These are phyloP conservation scores for Drosera spatulata DNA, from an alignment of 179 eudicot species.

Conservation along the genomic window DNA sequence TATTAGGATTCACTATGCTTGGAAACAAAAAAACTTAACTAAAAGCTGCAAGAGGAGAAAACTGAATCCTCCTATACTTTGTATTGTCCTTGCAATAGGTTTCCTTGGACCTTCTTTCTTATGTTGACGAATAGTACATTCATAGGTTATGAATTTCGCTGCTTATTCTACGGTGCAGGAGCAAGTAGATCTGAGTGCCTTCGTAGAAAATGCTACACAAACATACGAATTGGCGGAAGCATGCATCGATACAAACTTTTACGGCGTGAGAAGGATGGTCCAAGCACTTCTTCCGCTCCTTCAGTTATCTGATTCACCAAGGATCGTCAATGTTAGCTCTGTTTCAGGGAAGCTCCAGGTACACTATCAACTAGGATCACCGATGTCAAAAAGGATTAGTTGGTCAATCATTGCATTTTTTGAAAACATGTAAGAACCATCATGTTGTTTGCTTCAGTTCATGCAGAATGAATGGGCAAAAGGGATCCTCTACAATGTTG, in stretches of 20 bases:
- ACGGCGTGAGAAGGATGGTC: conserved; percentile 17
- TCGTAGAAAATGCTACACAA: background rate
- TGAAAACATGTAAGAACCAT: too few relatives aligned
- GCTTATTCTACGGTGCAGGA: background rate
- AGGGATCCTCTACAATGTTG: conserved; percentile 5
- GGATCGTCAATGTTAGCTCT: conserved; percentile 27
- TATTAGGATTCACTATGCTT: too few relatives aligned
- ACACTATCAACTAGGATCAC: background rate
- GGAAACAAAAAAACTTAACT: too few relatives aligned
- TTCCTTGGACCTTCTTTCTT: too few relatives aligned
- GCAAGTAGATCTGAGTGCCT: background rate
- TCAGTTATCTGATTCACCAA: conserved; percentile 19
- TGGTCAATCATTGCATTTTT: too few relatives aligned
- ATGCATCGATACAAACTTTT: conserved; percentile 22
- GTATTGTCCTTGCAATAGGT: too few relatives aligned
- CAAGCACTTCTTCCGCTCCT: conserved; percentile 25
- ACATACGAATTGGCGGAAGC: conserved; percentile 20
- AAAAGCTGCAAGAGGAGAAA: too few relatives aligned
- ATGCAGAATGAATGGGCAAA: conserved; percentile 9
- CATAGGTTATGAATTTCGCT: too few relatives aligned
- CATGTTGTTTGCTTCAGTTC: conserved; percentile 1
- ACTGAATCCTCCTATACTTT: too few relatives aligned
- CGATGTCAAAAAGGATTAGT: too few relatives aligned
- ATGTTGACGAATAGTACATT: too few relatives aligned
- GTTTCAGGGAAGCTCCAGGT: conserved; percentile 10